Base-by-base conservation (phyloP, 192 early-diverging fungal genomes). In the Geranomyces variabilis region DNA sequence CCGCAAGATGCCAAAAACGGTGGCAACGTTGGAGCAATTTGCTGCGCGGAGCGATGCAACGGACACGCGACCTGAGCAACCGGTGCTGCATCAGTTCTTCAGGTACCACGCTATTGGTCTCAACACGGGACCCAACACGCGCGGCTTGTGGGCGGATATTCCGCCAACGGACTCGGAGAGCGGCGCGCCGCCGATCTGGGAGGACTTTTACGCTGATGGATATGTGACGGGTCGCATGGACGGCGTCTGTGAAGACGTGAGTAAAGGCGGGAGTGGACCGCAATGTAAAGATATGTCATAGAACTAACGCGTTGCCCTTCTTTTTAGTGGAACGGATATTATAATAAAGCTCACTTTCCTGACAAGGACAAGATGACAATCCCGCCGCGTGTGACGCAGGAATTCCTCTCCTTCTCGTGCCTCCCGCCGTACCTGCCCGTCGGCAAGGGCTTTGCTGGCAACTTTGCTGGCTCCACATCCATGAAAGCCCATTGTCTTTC, bases 1-100 rank as follows among this genome's bases (percentile, higher is more conserved):
- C 58, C 58, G 58, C 22, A 60, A 33, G 58, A 60, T 60, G 58
- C 58, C 24, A 60, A 60, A 60, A 4, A 60, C 58, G 3, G 58
- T 60, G 21, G 5, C 15, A 29, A 60, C 58, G 4, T 19, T 60
- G 22, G 58, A 60, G 17, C 22, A 19, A 29, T 60, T 60, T 29
- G 31, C 58, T 7, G 31, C 17, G 17, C 58, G 21, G 21, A 53
- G 51, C 24, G 19, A n/a, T n/a, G n/a, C 19, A 53, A 26, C 19
- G 24, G 31, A 34, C 58, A 34, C 29, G 21, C 15, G 2, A 8
- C 21, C 17, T 19, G 29, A 19, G 29, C 8, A 28, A 19, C 58
- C 58, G 5, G 58, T 60, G 2, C 29, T 60, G 24, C 58, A 60
- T 19, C 58, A 60, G 58, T 60, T 60, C 58, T 60, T 60, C 29